Conservation (phyloP, 2,329 filamentous ascomycete genomes). For the Grosmannia serpens region DNA sequence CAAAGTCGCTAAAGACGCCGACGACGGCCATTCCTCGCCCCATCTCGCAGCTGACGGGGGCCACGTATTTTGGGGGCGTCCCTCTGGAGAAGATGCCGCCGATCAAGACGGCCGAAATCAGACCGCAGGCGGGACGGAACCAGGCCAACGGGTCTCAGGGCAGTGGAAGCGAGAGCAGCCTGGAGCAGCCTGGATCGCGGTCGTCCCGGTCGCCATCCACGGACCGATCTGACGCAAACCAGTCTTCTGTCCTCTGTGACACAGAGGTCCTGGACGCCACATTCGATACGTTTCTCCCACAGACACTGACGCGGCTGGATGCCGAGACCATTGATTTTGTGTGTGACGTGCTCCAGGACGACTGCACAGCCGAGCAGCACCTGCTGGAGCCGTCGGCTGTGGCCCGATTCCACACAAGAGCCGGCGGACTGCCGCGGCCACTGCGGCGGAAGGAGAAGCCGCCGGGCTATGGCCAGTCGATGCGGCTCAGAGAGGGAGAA, state of each 20-base stretch:
- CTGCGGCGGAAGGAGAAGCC: conserved; percentile 22
- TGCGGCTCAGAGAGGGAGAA: conserved; percentile 14
- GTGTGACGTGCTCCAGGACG: conserved; percentile 47
- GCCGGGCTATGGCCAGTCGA: conserved; percentile 2
- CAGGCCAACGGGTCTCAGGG: conserved; percentile 11
- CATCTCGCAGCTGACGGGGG: conserved; percentile 22
- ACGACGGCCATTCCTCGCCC: conserved; percentile 17
- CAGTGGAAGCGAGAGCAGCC: conserved; percentile 14
- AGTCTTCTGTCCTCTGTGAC: conserved; percentile 6
- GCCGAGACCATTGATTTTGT: conserved; percentile 47
- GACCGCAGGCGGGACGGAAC: conserved; percentile 11
- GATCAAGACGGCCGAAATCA: conserved; percentile 15
- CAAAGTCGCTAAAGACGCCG: conserved; percentile 14
- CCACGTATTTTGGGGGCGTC: conserved; percentile 22
- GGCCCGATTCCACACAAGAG: conserved; percentile 17
- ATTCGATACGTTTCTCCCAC: conserved; percentile 34
- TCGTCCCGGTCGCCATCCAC: conserved; percentile 12
- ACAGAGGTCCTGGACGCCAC: conserved; percentile 14
- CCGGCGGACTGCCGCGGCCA: conserved; percentile 17
- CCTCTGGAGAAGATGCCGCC: conserved; percentile 22
- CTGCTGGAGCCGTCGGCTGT: conserved; percentile 29
- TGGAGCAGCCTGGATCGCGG: conserved; percentile 5
- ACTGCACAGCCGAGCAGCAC: conserved; percentile 39
- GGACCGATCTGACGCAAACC: conserved; percentile 13
- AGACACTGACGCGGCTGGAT: conserved; percentile 42